phyloP scores from a whole-genome alignment of 805 yeast species.

The Saccharomyces kudriavzevii region DNA sequence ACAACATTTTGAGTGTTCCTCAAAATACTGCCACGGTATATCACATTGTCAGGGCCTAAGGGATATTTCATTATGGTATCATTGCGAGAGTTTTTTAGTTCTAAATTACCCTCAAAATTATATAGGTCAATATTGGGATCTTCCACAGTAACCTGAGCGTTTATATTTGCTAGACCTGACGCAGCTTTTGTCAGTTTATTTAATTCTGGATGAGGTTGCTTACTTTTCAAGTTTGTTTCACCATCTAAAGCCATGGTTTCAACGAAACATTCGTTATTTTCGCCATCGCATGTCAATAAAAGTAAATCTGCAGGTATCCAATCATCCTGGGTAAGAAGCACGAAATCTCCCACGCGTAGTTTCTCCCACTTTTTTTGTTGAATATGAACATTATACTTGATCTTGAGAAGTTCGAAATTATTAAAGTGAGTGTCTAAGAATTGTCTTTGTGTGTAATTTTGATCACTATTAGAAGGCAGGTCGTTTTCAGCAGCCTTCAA shows the following conservation, averaged over 20 bases:
- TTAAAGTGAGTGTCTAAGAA: constrained; percentile 15
- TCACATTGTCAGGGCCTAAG: constrained; percentile 70
- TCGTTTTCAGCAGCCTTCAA: background rate
- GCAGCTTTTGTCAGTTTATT: constrained; percentile 44
- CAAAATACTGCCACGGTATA: constrained; percentile 82
- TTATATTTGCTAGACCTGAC: constrained; percentile 40
- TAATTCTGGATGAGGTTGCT: constrained; percentile 57
- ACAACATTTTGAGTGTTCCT: constrained; percentile 70
- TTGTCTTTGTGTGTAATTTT: background rate
- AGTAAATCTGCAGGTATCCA: constrained; percentile 92
- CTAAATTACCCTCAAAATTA: constrained; percentile 77
- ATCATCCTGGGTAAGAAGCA: constrained; percentile 67
- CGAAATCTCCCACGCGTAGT: constrained; percentile 79
- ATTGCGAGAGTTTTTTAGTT: constrained; percentile 28
- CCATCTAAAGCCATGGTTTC: constrained; percentile 99
- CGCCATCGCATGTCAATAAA: constrained; percentile 55
- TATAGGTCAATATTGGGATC: constrained; percentile 90
- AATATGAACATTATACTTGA: constrained; percentile 17
- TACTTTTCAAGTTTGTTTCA: constrained; percentile 83
- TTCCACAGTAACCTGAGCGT: constrained; percentile 58
- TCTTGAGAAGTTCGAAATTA: constrained; percentile 14
- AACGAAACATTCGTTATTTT: constrained; percentile 58
- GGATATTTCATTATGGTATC: constrained; percentile 42
- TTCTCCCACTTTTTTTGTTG: constrained; percentile 55
- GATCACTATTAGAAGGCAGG: background rate